Percentiles rank a stretch among this genome's conserved stretches.
phyloP scores from a whole-genome alignment of 2,329 filamentous ascomycete genomes.

The Aureobasidium sp. region DNA sequence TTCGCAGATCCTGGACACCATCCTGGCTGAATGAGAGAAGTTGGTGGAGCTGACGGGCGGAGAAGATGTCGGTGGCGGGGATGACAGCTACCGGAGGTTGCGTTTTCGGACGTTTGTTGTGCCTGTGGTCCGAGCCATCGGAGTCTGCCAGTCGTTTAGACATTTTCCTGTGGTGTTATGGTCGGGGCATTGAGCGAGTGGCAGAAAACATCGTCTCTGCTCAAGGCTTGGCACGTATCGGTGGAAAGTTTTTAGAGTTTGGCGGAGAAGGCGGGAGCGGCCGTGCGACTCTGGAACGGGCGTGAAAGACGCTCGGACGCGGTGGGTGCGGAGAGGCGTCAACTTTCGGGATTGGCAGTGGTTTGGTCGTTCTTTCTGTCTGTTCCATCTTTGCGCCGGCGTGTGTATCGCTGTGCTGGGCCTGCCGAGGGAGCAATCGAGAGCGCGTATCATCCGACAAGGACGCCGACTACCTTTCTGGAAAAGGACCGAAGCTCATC shows the following conservation, averaged over 20 bases:
- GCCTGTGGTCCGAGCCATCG: background rate
- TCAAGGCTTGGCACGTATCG: constrained; percentile 3
- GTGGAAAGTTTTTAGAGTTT: constrained; percentile 10
- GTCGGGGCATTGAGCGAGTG: background rate
- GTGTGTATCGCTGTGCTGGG: background rate
- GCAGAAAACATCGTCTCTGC: constrained; percentile 9
- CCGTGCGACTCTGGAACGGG: background rate
- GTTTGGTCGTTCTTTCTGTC: background rate
- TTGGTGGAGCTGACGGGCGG: constrained; percentile 59
- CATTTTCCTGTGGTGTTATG: background rate
- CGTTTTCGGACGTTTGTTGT: constrained; percentile 8
- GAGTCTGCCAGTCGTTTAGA: constrained; percentile 12
- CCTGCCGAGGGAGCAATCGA: too few relatives aligned
- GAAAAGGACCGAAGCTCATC: too few relatives aligned
- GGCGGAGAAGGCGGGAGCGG: background rate
- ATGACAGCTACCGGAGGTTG: background rate
- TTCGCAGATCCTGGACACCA: constrained; percentile 54
- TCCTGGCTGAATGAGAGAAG: constrained; percentile 67
- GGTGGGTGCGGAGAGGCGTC: background rate
- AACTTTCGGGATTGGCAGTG: background rate
- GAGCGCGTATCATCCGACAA: too few relatives aligned
- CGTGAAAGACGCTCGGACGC: background rate
- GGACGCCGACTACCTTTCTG: too few relatives aligned
- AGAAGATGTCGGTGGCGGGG: constrained; percentile 42
- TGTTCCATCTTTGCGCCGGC: background rate